phyloP scores from a whole-genome alignment of 331 rosid species.

The Acacia concinna region DNA sequence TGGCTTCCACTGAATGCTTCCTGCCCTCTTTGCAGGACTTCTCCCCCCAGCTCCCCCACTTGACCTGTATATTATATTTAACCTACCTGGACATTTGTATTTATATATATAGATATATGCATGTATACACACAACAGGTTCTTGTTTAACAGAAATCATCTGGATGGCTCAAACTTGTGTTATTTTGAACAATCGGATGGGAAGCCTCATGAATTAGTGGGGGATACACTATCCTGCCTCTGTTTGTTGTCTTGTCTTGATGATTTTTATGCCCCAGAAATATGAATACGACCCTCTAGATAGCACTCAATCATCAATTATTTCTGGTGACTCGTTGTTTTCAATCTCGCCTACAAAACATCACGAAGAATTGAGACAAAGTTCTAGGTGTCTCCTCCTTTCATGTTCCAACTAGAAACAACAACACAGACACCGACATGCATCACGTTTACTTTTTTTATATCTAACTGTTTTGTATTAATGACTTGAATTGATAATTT shows the following conservation, averaged over 20 bases:
- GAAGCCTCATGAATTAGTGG: not conserved
- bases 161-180: no score
- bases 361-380: not conserved
- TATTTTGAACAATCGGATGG: not conserved
- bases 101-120: no score
- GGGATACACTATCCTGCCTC: not conserved
- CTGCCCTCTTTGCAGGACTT: constrained; percentile 64
- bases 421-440: no score
- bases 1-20: constrained; percentile 63
- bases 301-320: not conserved
- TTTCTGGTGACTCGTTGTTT: not conserved
- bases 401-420: not conserved
- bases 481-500: not conserved
- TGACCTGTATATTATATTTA: not conserved
- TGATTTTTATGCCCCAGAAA: not conserved
- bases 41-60: constrained; percentile 26
- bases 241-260: not conserved
- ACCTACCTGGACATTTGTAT: not conserved
- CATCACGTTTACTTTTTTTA: no score
- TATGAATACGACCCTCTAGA: not conserved
- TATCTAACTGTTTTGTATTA: no score
- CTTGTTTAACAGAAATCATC: not conserved
- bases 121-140: not conserved
- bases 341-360: not conserved
- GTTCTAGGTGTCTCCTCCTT: not conserved